These are phyloP conservation scores for Ramaria rubella DNA, from an alignment of 768 basidiomycete genomes.

Conservation along the genomic window DNA sequence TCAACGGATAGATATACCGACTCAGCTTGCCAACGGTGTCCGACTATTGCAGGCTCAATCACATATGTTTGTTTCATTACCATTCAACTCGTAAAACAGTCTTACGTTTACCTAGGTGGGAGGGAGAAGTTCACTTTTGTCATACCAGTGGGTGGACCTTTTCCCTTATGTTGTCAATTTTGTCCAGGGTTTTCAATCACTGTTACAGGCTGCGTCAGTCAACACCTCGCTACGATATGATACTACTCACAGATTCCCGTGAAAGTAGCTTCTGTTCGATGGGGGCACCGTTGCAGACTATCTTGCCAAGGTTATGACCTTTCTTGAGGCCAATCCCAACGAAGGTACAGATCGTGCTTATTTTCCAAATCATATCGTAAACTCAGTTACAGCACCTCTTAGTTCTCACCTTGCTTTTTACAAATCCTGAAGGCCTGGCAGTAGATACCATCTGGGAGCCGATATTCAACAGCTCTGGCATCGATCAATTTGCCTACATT, in stretches of 20 bases:
- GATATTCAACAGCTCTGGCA: constrained; percentile 45
- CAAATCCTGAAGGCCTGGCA: constrained; percentile 54
- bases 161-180: constrained; percentile 11
- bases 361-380: neutral
- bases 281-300: constrained; percentile 43
- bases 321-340: constrained; percentile 53
- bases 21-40: constrained; percentile 46
- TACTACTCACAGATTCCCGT: neutral
- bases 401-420: constrained; percentile 59
- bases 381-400: neutral
- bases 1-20: constrained; percentile 25
- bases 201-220: constrained; percentile 20
- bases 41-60: constrained; percentile 54
- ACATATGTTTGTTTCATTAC: constrained; percentile 15
- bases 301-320: constrained; percentile 46
- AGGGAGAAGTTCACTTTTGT: constrained; percentile 31
- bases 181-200: neutral
- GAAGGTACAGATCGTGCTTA: constrained; percentile 25
- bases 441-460: constrained; percentile 45
- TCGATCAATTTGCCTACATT: constrained; percentile 37
- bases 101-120: neutral
- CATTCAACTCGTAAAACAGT: neutral
- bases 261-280: constrained; percentile 37
- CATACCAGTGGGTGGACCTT: constrained; percentile 30
- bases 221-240: neutral